Base-by-base conservation (phyloP, 352 stramenopile species). In the Plasmopara viticola region DNA sequence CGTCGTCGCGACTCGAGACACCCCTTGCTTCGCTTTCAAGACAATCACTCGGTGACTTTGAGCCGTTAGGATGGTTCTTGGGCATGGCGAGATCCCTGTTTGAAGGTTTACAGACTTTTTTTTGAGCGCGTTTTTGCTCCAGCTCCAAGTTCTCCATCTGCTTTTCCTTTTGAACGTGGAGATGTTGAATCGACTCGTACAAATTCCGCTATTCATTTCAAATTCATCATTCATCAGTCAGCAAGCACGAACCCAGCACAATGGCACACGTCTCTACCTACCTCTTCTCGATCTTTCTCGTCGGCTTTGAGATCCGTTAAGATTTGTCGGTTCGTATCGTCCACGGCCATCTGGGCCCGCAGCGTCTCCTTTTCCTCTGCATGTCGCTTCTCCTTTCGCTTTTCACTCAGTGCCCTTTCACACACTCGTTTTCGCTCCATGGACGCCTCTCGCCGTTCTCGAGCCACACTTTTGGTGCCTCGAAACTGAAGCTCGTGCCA, bases 261-360 rank as follows among this genome's bases (percentile, higher is more conserved):
- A 25, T 25, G 1, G 54, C 18, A 52, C n/a, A n/a, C 20, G 34
- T 4, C n/a, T 44, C 1, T 50, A 89, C 78, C 1, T 50, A 89
- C 78, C 64, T 92, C 82, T 68, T 92, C 82, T 10, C 78, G 71
- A 44, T 74, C 49, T 49, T 90, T 92, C 44, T 92, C 82, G 14
- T 86, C 72, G 1, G 74, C 75, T 41, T 92, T 90, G 13, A 90
- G 58, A 45, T 92, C 79, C 4, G 59, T 56, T 9, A 93, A 59
- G 15, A 90, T 70, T 52, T 90, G 79, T 4, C 79, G 75, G 43
- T 88, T 89, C 7, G 63, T 56, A 40, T 93, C 79, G 37, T 90
- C 82, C 8, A 93, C 72, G 1, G 72, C 74, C 83, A 93, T 90
- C 49, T 93, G 83, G 3, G 81, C 83, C 4, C 83, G 75, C 30